These are phyloP conservation scores for Solanum chacoense DNA, from an alignment of 305 asterid species.

Conservation along the genomic window DNA sequence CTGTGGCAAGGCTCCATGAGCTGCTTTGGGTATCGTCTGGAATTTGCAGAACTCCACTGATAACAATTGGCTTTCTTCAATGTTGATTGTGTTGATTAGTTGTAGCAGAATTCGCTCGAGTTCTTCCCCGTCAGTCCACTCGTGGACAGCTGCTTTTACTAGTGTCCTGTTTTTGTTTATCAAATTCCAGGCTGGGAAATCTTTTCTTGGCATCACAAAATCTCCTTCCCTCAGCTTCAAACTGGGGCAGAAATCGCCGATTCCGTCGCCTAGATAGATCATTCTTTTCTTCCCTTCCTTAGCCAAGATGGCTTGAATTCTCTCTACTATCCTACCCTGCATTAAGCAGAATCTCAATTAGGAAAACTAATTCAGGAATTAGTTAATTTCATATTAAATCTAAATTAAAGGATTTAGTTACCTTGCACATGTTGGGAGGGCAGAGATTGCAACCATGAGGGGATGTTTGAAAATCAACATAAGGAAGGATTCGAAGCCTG, in stretches of 20 bases:
- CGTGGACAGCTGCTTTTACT: conserved; percentile 47
- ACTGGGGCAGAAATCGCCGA: conserved; percentile 68
- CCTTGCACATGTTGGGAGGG: conserved; percentile 90
- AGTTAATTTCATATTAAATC: neutral
- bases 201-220: conserved; percentile 54
- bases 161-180: conserved; percentile 24
- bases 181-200: conserved; percentile 38
- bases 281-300: conserved; percentile 22
- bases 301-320: conserved; percentile 22
- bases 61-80: conserved; percentile 8
- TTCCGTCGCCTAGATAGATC: conserved; percentile 73
- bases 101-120: conserved; percentile 37
- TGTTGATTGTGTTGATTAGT: conserved; percentile 12
- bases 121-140: conserved; percentile 59
- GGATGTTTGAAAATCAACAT: conserved; percentile 18
- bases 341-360: neutral
- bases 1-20: neutral
- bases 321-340: conserved; percentile 10
- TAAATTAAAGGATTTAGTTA: neutral
- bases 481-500: conserved; percentile 60
- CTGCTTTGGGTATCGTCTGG: neutral
- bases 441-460: conserved; percentile 60
- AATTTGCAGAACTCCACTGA: conserved; percentile 4
- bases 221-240: conserved; percentile 55
- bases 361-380: neutral